These are phyloP conservation scores for Ophiocordyceps camponoti-floridani DNA, from an alignment of 2,329 filamentous ascomycete genomes.

Conservation along the genomic window DNA sequence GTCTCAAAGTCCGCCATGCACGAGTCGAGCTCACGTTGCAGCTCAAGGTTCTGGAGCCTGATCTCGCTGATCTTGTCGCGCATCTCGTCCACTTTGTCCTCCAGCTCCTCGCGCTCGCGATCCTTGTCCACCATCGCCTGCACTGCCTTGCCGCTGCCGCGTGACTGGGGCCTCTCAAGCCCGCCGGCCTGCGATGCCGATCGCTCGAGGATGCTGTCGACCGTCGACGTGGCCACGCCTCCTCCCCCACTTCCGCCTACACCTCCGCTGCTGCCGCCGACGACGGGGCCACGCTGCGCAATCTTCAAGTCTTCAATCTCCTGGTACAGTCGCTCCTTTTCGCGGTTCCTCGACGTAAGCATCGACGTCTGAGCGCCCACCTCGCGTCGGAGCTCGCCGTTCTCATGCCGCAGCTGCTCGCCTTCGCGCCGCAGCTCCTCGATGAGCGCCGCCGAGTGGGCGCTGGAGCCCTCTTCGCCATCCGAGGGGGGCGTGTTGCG, in stretches of 20 bases:
- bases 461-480: slow-evolving; percentile 28
- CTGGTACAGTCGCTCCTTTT: slow-evolving; percentile 87
- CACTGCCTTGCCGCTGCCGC: slow-evolving; percentile 50
- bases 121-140: slow-evolving; percentile 48
- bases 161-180: slow-evolving; percentile 55
- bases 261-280: slow-evolving; percentile 14
- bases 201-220: slow-evolving; percentile 87
- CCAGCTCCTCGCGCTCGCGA: slow-evolving; percentile 67
- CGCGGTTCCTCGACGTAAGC: slow-evolving; percentile 86
- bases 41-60: slow-evolving; percentile 76
- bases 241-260: background rate
- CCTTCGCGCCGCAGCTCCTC: slow-evolving; percentile 56
- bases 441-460: slow-evolving; percentile 44
- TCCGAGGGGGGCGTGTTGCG: slow-evolving; percentile 29
- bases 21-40: slow-evolving; percentile 66
- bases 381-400: slow-evolving; percentile 78
- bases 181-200: slow-evolving; percentile 61
- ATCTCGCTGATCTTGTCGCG: slow-evolving; percentile 75
- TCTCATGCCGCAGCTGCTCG: slow-evolving; percentile 75
- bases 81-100: slow-evolving; percentile 65
- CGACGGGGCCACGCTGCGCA: slow-evolving; percentile 55
- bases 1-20: slow-evolving; percentile 66
- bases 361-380: slow-evolving; percentile 94
- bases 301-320: slow-evolving; percentile 96
- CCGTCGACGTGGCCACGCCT: slow-evolving; percentile 36